phyloP scores from a whole-genome alignment of 2,329 filamentous ascomycete species.

The Xylaria sp. region DNA sequence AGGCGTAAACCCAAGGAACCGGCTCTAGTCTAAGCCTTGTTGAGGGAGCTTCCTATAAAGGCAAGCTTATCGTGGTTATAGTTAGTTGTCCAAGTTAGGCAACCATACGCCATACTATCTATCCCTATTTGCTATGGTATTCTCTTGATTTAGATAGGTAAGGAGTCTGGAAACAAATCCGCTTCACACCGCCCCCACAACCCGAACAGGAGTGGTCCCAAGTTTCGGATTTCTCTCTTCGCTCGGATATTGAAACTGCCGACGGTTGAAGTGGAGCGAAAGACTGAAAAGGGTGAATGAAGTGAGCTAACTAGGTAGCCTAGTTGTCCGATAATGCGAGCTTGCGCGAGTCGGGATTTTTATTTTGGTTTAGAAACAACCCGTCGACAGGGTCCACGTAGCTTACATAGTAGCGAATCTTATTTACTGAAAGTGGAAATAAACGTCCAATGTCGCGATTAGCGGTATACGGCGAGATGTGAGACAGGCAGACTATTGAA shows the following conservation, averaged over 20 bases:
- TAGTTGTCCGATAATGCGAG: constrained; percentile 1
- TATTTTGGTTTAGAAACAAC: not conserved
- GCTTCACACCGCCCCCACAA: not conserved
- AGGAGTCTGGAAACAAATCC: not conserved
- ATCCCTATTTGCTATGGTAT: too few relatives aligned
- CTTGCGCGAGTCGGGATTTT: not conserved
- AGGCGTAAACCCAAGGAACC: not conserved
- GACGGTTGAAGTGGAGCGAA: constrained; percentile 16
- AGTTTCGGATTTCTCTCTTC: constrained; percentile 1
- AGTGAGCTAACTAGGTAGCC: not conserved
- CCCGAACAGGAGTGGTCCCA: not conserved
- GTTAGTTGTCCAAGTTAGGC: too few relatives aligned
- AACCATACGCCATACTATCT: too few relatives aligned
- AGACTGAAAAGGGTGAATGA: not conserved
- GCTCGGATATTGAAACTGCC: constrained; percentile 23
- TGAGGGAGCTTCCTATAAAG: too few relatives aligned
- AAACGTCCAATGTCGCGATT: not conserved
- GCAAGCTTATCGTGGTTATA: too few relatives aligned
- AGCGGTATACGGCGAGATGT: not conserved
- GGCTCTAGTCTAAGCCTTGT: not conserved
- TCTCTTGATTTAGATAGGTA: too few relatives aligned
- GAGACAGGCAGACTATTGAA: not conserved
- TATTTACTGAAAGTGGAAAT: constrained; percentile 31
- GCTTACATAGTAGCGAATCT: constrained; percentile 20
- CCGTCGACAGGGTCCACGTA: constrained; percentile 8